phyloP scores from a whole-genome alignment of 768 basidiomycete species.

The Amanita jacksonii region DNA sequence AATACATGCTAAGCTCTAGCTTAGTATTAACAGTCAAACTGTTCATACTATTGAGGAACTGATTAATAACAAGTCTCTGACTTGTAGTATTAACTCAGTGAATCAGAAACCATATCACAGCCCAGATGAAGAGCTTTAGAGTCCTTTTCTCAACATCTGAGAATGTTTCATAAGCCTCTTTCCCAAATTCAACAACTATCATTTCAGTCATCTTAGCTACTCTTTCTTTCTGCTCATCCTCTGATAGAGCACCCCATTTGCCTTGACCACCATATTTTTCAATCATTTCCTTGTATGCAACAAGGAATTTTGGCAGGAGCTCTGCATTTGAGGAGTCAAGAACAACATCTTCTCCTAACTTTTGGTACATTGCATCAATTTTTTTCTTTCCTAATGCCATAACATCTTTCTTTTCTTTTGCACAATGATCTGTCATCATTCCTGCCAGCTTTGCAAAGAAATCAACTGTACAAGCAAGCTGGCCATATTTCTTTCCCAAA shows the following conservation, averaged over 20 bases:
- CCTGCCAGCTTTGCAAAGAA: constrained; percentile 10
- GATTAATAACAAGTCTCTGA: too few species aligned
- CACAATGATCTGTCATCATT: constrained; percentile 16
- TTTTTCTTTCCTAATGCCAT: constrained; percentile 14
- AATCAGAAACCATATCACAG: too few species aligned
- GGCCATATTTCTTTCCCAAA: constrained; percentile 13
- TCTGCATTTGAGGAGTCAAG: constrained; percentile 12
- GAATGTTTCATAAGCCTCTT: constrained; percentile 14
- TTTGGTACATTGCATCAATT: constrained; percentile 13
- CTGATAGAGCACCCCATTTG: constrained; percentile 16
- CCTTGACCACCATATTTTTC: constrained; percentile 17
- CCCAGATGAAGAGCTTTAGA: constrained; percentile 23
- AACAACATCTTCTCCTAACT: constrained; percentile 15
- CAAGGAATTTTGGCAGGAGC: constrained; percentile 13
- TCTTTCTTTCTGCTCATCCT: constrained; percentile 16
- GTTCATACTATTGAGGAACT: too few species aligned
- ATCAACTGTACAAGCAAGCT: constrained; percentile 10
- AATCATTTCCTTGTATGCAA: constrained; percentile 16
- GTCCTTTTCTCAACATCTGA: constrained; percentile 11
- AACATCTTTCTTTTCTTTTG: constrained; percentile 21
- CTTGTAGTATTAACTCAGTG: too few species aligned
- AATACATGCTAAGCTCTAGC: too few species aligned
- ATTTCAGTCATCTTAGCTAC: constrained; percentile 10
- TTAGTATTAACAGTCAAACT: too few species aligned
- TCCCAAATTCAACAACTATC: constrained; percentile 15